Evolutionary conservation across 192 early-diverging fungal species (phyloP), one percentile per base, ranked within the genome.

Genomic region (Backusella australiensis): DNA sequence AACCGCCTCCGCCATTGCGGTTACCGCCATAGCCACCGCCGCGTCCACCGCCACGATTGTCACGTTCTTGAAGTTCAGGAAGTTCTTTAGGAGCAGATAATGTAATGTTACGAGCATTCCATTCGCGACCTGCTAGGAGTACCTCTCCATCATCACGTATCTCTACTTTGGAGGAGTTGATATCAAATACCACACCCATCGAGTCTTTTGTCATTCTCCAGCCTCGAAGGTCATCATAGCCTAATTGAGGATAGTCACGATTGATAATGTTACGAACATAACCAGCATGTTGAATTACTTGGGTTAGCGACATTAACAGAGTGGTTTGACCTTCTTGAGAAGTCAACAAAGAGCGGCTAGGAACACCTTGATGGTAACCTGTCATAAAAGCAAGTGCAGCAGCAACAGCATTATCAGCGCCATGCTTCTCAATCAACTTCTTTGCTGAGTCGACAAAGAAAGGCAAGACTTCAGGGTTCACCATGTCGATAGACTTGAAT

Each of bases 351-450:
- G 94, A 96, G 39, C 97, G 92, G 15, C 86, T 84, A 70, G 92
- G 87, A 67, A 98, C 88, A 56, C 96, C 96, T 76, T 93, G 86
- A 53, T 89, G 87, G 74, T 95, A 97, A 71, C 94, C 93, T 59
- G 93, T 90, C 52, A 98, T 92, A 69, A 92, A 90, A 36, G 97
- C 97, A 56, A 99, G 85, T 17, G 94, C 92, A 6, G 95, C 93
- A 15, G 90, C 85, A 49, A 98, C 81, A 6, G 95, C 95, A 26
- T 93, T 85, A 59, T 91, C 84, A 7, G 95, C 86, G 80, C 96
- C 90, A 67, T 86, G 81, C 26, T 89, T 84, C 29, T 84, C 81
- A 38, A 97, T 86, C 72, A 98, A 83, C 6, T 89, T 79, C 80
- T 92, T 85, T 0, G 96, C 96, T 6, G 93, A 86, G 49, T 86